Evolutionary conservation across 495 filamentous ascomycete genomes (phyloP), one percentile per base, ranked within the genome.

Genomic region (Penicillium pulvis): DNA sequence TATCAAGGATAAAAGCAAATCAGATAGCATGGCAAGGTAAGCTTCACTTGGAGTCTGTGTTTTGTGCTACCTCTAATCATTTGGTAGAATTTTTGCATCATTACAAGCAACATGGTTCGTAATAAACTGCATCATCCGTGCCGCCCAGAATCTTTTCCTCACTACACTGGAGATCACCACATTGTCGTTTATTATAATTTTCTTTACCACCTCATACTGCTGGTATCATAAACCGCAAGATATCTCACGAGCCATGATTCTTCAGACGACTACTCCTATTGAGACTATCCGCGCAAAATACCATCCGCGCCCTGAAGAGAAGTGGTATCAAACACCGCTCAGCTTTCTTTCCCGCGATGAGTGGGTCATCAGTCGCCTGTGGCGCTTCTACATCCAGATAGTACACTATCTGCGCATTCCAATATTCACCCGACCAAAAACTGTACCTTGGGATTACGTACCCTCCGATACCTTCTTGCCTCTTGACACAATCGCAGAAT

Each of bases 171-270:
- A 79, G 57, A 61, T 79, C 3, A 78, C 78, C 12, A 75, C 72
- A 2, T 57, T 78, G 12, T 74, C 67, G 1, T 79, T 79, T 50
- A 71, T 76, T 7, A 14, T 80, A 1, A 68, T 70, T 26, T 67
- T 72, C 9, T 55, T 81, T 0, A 20, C 74, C 0, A 78, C 76
- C 7, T 79, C 75, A 17, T 59, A 59, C 6, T 61, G 76, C 47
- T 82, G 79, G 79, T 69, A 67, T 58, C 17, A 71, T 24, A 81
- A 82, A 45, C 77, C 79, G 2, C 56, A 66, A 16, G 66, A 77
- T 35, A 53, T 77, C 8, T 46, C 60, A 16, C 56, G 66, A 43
- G 64, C 70, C 3, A 68, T 71, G 2, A 57, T 47, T 4, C 30
- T 66, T 1, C 16, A 43, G 5, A 9, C 23, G 0, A 52, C 43